phyloP scores from a whole-genome alignment of 2,329 filamentous ascomycete genomes.

The Trichoderma semiorbis region DNA sequence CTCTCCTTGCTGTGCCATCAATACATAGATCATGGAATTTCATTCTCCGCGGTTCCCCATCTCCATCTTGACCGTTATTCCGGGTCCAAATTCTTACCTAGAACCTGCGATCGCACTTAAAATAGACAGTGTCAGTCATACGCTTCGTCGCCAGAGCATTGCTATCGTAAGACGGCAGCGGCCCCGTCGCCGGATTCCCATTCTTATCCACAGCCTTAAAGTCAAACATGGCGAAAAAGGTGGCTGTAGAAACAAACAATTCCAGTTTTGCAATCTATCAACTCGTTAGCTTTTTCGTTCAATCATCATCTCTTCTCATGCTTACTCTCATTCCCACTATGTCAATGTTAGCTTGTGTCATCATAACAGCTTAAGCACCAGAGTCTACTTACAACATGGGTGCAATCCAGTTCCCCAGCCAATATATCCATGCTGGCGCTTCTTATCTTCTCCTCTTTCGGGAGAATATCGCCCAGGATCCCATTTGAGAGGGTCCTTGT shows the following conservation, averaged over 20 bases:
- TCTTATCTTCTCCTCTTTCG: constrained; percentile 44
- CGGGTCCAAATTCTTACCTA: not conserved
- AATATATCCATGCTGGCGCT: constrained; percentile 28
- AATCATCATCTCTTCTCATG: not conserved
- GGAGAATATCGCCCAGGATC: constrained; percentile 48
- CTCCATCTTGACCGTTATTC: too few species aligned
- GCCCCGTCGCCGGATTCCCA: constrained; percentile 28
- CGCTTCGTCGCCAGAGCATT: constrained; percentile 4
- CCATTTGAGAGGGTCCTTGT: constrained; percentile 46
- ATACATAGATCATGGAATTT: not conserved
- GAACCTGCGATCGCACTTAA: constrained; percentile 10
- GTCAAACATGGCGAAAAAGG: constrained; percentile 49
- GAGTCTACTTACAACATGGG: constrained; percentile 31
- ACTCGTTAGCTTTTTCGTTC: constrained; percentile 19
- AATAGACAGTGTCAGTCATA: not conserved
- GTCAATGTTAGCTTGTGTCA: not conserved
- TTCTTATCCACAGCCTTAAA: constrained; percentile 40
- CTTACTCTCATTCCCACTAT: constrained; percentile 13
- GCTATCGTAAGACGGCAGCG: constrained; percentile 18
- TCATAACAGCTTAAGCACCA: not conserved
- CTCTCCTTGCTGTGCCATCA: not conserved
- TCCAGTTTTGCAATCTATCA: constrained; percentile 51
- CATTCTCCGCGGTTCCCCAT: too few species aligned
- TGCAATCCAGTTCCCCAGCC: constrained; percentile 38
- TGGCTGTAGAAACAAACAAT: constrained; percentile 46